phyloP scores from a whole-genome alignment of 2,329 filamentous ascomycete genomes.

The Paecilomyces dactylethromorphus region DNA sequence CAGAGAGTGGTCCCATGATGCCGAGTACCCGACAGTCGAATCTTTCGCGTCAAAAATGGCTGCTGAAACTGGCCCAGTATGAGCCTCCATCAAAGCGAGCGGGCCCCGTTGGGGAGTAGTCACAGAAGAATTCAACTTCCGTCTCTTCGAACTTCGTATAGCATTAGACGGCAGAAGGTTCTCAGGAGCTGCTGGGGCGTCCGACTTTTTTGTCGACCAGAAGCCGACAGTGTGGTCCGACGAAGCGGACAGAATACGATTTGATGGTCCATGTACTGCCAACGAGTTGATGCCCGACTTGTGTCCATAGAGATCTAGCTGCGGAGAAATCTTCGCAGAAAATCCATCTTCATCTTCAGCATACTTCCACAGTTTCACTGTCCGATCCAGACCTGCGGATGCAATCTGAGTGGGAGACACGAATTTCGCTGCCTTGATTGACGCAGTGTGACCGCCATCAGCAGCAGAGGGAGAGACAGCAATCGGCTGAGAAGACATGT shows the following conservation, averaged over 20 bases:
- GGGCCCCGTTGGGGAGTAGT: slow-evolving; percentile 66
- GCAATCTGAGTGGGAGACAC: slow-evolving; percentile 70
- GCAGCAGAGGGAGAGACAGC: slow-evolving; percentile 64
- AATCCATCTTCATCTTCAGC: slow-evolving; percentile 57
- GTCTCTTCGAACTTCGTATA: slow-evolving; percentile 62
- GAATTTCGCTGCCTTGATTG: slow-evolving; percentile 78
- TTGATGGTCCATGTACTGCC: slow-evolving; percentile 65
- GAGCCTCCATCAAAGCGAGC: slow-evolving; percentile 63
- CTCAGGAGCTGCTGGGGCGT: slow-evolving; percentile 66
- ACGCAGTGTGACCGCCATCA: slow-evolving; percentile 67
- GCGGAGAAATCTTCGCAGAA: slow-evolving; percentile 59
- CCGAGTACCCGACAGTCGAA: slow-evolving; percentile 81
- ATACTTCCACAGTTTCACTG: slow-evolving; percentile 86
- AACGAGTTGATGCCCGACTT: slow-evolving; percentile 66
- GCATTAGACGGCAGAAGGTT: slow-evolving; percentile 61
- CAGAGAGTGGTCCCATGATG: slow-evolving; percentile 84
- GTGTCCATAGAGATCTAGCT: slow-evolving; percentile 79
- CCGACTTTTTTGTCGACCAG: slow-evolving; percentile 75
- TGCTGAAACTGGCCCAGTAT: slow-evolving; percentile 69
- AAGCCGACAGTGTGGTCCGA: slow-evolving; percentile 78
- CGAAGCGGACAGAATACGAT: slow-evolving; percentile 77
- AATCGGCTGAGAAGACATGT: slow-evolving; percentile 76
- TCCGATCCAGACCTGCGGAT: slow-evolving; percentile 77
- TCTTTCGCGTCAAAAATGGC: slow-evolving; percentile 81
- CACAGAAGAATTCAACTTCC: slow-evolving; percentile 61